Conservation (phyloP, 352 stramenopile species). For the Phytopythium cucurbitacearum region DNA sequence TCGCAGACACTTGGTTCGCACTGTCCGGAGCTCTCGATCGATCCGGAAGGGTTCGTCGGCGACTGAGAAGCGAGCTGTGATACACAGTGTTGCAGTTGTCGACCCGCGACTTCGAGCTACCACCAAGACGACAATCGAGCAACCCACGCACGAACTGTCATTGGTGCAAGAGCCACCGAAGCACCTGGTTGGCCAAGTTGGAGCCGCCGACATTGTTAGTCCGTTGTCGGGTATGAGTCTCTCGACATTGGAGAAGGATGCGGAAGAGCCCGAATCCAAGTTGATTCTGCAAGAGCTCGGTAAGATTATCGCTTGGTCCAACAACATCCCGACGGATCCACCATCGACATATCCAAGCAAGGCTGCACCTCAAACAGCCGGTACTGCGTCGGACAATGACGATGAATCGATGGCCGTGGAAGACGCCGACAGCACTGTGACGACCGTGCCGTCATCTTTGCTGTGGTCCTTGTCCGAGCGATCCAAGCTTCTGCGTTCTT, state of each 20-base stretch:
- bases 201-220: conserved; percentile 37
- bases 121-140: neutral
- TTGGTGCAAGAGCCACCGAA: conserved; percentile 49
- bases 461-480: conserved; percentile 59
- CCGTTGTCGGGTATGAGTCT: conserved; percentile 48
- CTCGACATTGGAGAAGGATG: conserved; percentile 24
- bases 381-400: neutral
- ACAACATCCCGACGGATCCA: neutral
- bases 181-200: conserved; percentile 15
- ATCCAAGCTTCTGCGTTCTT: conserved; percentile 19
- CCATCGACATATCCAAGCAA: conserved; percentile 22
- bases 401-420: neutral
- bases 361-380: neutral
- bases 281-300: conserved; percentile 53
- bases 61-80: conserved; percentile 5
- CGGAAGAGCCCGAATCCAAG: conserved; percentile 56
- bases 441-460: conserved; percentile 27
- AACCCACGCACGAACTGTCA: conserved; percentile 12
- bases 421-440: neutral
- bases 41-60: neutral
- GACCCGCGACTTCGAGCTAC: conserved; percentile 38
- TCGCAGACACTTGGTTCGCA: conserved; percentile 9
- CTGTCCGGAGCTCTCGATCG: conserved; percentile 1
- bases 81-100: conserved; percentile 32
- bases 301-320: conserved; percentile 53